phyloP scores from a whole-genome alignment of 352 stramenopile species.

The Phytophthora hibernalis region DNA sequence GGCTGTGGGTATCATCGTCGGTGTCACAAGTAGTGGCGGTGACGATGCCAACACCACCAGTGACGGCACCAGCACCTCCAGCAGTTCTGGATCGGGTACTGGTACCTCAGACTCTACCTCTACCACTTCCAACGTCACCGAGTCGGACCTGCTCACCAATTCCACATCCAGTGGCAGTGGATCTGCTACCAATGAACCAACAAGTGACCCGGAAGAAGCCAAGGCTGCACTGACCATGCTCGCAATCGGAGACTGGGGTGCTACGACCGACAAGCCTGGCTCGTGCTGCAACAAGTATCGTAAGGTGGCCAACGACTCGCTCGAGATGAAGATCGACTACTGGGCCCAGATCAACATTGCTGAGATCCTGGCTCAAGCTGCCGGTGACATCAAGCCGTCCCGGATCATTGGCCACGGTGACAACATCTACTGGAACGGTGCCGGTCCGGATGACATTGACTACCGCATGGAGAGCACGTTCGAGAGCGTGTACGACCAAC shows the following conservation, averaged over 20 bases:
- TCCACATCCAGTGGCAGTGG: slow-evolving; percentile 37
- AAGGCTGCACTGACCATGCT: slow-evolving; percentile 77
- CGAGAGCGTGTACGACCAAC: slow-evolving; percentile 87
- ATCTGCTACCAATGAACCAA: slow-evolving; percentile 49
- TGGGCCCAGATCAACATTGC: slow-evolving; percentile 87
- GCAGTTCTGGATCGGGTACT: slow-evolving; percentile 14
- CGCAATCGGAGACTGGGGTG: slow-evolving; percentile 88
- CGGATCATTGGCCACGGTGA: slow-evolving; percentile 85
- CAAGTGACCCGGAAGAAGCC: slow-evolving; percentile 64
- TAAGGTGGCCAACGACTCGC: slow-evolving; percentile 77
- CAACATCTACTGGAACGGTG: slow-evolving; percentile 92
- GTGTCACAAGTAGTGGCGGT: slow-evolving; percentile 48
- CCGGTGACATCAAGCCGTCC: slow-evolving; percentile 66
- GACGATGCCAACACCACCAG: slow-evolving; percentile 45
- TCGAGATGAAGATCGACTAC: slow-evolving; percentile 90
- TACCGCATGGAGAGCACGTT: slow-evolving; percentile 90
- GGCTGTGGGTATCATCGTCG: slow-evolving; percentile 70
- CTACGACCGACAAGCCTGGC: slow-evolving; percentile 85
- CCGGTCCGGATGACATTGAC: slow-evolving; percentile 72
- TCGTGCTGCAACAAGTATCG: slow-evolving; percentile 92
- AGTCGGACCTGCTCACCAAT: slow-evolving; percentile 53
- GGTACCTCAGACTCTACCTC: slow-evolving; percentile 13
- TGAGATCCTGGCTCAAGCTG: slow-evolving; percentile 79
- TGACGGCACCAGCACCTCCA: slow-evolving; percentile 20
- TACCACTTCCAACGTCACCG: slow-evolving; percentile 44